Evolutionary conservation across 1,284 basidiomycete genomes (phyloP).

Genomic region (Cutaneotrichosporon dermatis): DNA sequence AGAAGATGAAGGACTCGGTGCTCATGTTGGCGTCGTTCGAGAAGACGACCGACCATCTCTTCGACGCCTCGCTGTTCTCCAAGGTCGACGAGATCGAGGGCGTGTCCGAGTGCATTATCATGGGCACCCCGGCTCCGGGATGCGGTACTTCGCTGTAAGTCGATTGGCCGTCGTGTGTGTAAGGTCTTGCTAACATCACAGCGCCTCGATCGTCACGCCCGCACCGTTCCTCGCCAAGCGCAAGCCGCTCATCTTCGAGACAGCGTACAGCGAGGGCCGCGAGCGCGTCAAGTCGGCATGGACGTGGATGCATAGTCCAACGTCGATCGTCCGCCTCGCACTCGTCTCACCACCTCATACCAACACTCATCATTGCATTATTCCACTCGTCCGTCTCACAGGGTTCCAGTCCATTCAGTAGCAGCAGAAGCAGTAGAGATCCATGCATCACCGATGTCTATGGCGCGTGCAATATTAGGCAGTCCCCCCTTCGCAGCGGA

Average conservation of each 20-base stretch:
- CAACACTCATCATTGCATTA: conserved; percentile 4
- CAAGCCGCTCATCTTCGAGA: conserved; percentile 58
- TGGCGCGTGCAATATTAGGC: no score
- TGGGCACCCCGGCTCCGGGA: conserved; percentile 95
- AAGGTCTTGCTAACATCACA: neutral
- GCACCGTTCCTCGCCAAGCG: conserved; percentile 57
- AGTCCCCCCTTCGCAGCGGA: neutral
- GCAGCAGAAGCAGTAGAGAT: neutral
- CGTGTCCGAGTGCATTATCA: conserved; percentile 98
- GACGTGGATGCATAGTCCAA: conserved; percentile 9
- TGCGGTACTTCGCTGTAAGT: conserved; percentile 79
- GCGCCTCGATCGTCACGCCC: conserved; percentile 58
- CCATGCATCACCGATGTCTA: conserved; percentile 12
- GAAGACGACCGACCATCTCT: conserved; percentile 98
- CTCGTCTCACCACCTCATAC: neutral
- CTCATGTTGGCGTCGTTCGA: conserved; percentile 99
- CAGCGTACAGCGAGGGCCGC: conserved; percentile 45
- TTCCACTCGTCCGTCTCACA: neutral
- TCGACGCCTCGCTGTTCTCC: conserved; percentile 93
- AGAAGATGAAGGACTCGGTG: conserved; percentile 99
- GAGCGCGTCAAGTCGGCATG: conserved; percentile 17
- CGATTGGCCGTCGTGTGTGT: neutral
- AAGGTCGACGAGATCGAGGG: conserved; percentile 94
- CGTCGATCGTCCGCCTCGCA: no score
- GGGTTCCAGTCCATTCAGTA: no score